Conservation (phyloP, 1,284 basidiomycete species). For the Ustilago loliicola region DNA sequence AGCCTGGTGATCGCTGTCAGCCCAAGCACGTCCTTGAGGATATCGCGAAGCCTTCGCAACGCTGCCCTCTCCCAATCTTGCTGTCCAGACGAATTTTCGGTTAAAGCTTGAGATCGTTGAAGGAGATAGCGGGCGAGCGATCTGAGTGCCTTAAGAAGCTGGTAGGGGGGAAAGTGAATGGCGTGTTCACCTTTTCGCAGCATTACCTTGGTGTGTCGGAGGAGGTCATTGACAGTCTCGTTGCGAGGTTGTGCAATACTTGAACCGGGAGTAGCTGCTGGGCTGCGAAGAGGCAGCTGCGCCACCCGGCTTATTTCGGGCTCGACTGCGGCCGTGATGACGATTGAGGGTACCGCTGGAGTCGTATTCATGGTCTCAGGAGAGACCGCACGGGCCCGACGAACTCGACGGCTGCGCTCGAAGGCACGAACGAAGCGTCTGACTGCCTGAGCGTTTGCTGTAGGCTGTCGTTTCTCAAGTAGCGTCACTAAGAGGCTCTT, state of each 20-base stretch:
- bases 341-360: conserved; percentile 12
- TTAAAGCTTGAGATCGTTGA: neutral
- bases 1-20: conserved; percentile 14
- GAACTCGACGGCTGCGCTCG: neutral
- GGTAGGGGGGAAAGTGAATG: neutral
- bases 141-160: neutral
- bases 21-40: conserved; percentile 13
- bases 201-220: neutral
- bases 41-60: conserved; percentile 8
- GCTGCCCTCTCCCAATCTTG: neutral
- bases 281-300: neutral
- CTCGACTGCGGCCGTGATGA: conserved; percentile 14
- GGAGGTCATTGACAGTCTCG: neutral
- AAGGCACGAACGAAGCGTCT: neutral
- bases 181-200: neutral
- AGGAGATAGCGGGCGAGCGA: conserved; percentile 1
- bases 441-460: neutral
- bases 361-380: neutral
- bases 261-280: neutral
- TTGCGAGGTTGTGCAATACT: neutral
- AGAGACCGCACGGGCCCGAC: neutral
- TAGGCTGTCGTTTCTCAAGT: neutral
- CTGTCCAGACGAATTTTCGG: neutral
- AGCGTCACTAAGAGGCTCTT: conserved; percentile 8
- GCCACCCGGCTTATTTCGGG: neutral